phyloP scores from a whole-genome alignment of 495 filamentous ascomycete genomes.

The Astrocystis sublimbata region DNA sequence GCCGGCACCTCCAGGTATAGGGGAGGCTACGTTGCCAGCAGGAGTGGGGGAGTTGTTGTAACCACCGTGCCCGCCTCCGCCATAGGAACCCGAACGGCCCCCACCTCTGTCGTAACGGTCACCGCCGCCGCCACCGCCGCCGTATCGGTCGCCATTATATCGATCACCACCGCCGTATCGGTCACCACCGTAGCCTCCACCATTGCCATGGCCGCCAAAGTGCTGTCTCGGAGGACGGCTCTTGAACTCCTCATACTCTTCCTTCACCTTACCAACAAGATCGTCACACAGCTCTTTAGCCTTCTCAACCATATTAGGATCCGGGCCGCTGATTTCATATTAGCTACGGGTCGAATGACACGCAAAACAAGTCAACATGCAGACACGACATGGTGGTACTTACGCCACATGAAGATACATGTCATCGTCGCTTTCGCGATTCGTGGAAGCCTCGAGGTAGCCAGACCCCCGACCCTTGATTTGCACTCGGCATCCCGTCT shows the following conservation, averaged over 20 bases:
- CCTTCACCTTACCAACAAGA: slow-evolving; percentile 76
- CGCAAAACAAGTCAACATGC: neutral
- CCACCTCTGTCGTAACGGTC: slow-evolving; percentile 35
- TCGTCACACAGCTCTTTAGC: slow-evolving; percentile 89
- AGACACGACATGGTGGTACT: slow-evolving; percentile 38
- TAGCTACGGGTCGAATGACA: slow-evolving; percentile 34
- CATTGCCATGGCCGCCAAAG: slow-evolving; percentile 50
- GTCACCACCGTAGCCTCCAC: slow-evolving; percentile 35
- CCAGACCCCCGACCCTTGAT: slow-evolving; percentile 98
- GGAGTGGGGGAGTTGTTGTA: slow-evolving; percentile 39
- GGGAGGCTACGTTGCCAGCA: slow-evolving; percentile 27
- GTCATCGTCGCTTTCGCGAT: slow-evolving; percentile 84
- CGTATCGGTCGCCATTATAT: slow-evolving; percentile 37
- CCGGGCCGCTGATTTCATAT: slow-evolving; percentile 66
- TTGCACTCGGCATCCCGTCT: slow-evolving; percentile 91
- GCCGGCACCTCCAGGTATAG: slow-evolving; percentile 37
- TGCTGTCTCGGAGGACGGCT: slow-evolving; percentile 71
- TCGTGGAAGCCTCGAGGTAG: slow-evolving; percentile 82
- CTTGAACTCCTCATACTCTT: slow-evolving; percentile 88
- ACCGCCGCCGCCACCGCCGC: too few relatives aligned
- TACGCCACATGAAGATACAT: slow-evolving; percentile 97
- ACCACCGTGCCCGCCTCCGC: slow-evolving; percentile 39
- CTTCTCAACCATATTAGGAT: slow-evolving; percentile 78
- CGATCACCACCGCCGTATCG: slow-evolving; percentile 40
- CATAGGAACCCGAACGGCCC: slow-evolving; percentile 34